These are phyloP conservation scores for Kwoniella botswanensis DNA, from an alignment of 768 basidiomycete species.

Conservation along the genomic window DNA sequence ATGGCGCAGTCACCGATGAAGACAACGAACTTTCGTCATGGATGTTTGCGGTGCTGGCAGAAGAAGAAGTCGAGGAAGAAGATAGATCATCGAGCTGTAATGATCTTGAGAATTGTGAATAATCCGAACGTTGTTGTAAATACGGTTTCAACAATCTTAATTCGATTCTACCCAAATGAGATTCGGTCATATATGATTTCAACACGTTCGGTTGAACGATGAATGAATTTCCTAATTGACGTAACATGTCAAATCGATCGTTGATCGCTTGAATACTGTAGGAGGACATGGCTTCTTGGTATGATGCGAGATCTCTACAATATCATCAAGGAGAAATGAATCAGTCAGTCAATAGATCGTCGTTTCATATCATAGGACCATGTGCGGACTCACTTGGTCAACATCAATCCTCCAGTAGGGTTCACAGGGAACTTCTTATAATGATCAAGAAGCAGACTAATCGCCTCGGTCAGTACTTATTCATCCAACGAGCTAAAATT, in stretches of 20 bases:
- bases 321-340: too few species aligned
- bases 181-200: conserved; percentile 92
- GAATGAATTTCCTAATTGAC: conserved; percentile 95
- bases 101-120: conserved; percentile 68
- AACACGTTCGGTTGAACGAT: conserved; percentile 94
- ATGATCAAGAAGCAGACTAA: conserved; percentile 87
- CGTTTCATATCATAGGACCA: neutral
- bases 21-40: conserved; percentile 2
- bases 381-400: conserved; percentile 76
- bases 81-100: conserved; percentile 50
- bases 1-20: conserved; percentile 2
- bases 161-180: conserved; percentile 90
- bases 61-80: conserved; percentile 8
- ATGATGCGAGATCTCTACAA: conserved; percentile 87
- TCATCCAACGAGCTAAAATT: neutral
- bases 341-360: neutral
- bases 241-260: conserved; percentile 97
- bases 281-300: conserved; percentile 85
- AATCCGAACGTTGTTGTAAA: conserved; percentile 86
- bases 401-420: conserved; percentile 94
- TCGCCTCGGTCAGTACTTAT: neutral
- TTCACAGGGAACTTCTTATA: conserved; percentile 95
- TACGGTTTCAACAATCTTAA: conserved; percentile 84
- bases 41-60: neutral
- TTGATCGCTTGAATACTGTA: conserved; percentile 82